These are phyloP conservation scores for Salpingoeca rosetta DNA, from an alignment of 78 protist genomes.

Conservation along the genomic window DNA sequence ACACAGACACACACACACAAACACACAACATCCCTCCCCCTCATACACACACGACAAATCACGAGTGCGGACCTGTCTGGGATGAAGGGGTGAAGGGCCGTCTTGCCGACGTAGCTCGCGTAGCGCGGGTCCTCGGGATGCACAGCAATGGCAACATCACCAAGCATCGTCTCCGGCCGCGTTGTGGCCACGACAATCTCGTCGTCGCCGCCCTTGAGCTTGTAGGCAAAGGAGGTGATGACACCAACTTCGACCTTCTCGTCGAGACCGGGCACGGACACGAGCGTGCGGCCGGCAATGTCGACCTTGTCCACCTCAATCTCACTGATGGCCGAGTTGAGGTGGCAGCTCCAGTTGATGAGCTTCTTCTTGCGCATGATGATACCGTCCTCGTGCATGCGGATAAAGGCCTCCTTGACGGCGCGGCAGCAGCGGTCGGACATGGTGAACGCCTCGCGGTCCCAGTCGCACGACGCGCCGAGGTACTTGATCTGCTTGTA, in stretches of 20 bases:
- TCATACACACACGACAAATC: too few species aligned
- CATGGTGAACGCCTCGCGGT: conserved; percentile 90
- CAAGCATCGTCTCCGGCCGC: conserved; percentile 98
- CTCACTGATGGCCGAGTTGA: conserved; percentile 96
- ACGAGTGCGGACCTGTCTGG: too few species aligned
- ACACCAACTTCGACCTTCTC: conserved; percentile 61
- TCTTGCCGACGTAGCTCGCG: conserved; percentile 72
- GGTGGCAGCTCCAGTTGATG: conserved; percentile 94
- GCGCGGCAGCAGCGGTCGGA: conserved; percentile 58
- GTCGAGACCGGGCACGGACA: conserved; percentile 74
- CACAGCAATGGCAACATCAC: conserved; percentile 97
- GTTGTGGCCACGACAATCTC: conserved; percentile 94
- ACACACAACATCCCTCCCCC: too few species aligned
- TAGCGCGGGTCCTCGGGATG: conserved; percentile 90
- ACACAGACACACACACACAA: too few species aligned
- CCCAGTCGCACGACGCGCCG: conserved; percentile 97
- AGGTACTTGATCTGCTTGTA: conserved; percentile 67
- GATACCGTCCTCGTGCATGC: conserved; percentile 60
- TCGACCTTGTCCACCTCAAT: conserved; percentile 88
- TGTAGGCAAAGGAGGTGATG: conserved; percentile 75
- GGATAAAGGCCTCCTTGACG: conserved; percentile 86
- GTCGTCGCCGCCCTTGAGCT: conserved; percentile 61
- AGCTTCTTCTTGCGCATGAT: conserved; percentile 77
- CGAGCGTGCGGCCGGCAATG: conserved; percentile 28
- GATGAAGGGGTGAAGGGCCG: conserved; percentile 68